phyloP scores from a whole-genome alignment of 495 filamentous ascomycete genomes.

The Hamigera avellanea region DNA sequence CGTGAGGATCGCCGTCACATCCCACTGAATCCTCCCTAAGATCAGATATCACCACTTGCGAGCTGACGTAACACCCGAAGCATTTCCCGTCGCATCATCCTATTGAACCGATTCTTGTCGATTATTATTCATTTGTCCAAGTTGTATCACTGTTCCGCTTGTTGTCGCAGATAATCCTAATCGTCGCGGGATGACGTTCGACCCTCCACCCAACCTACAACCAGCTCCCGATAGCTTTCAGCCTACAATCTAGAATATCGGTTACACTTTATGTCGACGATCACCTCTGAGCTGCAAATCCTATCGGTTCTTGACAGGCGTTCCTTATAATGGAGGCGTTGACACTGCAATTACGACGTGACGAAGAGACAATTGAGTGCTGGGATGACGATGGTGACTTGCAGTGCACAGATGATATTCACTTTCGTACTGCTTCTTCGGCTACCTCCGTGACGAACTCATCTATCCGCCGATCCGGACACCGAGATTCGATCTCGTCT shows the following conservation, averaged over 20 bases:
- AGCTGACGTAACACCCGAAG: too few species aligned
- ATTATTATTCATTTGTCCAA: too few species aligned
- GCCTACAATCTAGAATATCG: slow-evolving; percentile 10
- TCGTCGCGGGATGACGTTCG: slow-evolving; percentile 27
- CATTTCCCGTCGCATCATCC: too few species aligned
- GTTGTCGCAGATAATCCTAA: background rate
- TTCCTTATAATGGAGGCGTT: slow-evolving; percentile 40
- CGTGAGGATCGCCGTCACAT: too few species aligned
- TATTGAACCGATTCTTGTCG: too few species aligned
- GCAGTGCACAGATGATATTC: slow-evolving; percentile 59
- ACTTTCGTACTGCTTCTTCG: slow-evolving; percentile 52
- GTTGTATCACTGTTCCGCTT: too few species aligned
- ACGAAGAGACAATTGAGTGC: slow-evolving; percentile 57
- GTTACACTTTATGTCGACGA: too few species aligned
- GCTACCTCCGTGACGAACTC: slow-evolving; percentile 42
- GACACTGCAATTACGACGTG: slow-evolving; percentile 42
- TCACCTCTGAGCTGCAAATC: too few species aligned
- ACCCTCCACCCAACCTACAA: slow-evolving; percentile 6
- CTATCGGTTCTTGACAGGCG: slow-evolving; percentile 1
- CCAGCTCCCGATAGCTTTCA: slow-evolving; percentile 16
- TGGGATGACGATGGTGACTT: slow-evolving; percentile 85
- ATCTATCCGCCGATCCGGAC: slow-evolving; percentile 39
- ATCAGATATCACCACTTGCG: too few species aligned
- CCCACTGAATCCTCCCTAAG: too few species aligned
- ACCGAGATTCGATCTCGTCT: slow-evolving; percentile 67